Evolutionary conservation across 306 rosid species (phyloP).

Genomic region (Heteromeles arbutifolia): DNA sequence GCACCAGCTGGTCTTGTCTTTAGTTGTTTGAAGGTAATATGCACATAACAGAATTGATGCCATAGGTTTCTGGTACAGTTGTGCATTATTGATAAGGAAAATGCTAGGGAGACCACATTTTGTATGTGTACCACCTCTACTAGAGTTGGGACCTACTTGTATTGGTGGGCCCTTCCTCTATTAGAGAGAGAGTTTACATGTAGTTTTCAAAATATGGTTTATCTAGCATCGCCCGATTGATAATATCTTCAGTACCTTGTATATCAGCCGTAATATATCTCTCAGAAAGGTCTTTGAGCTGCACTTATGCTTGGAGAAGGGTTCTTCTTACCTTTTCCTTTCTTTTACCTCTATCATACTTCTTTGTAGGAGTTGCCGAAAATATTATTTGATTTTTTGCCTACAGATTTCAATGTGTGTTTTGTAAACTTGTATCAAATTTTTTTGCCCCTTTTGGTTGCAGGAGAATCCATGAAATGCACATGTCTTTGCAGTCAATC

Average conservation of each 20-base stretch:
- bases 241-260: not conserved
- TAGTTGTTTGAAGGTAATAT: constrained; percentile 91
- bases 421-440: not conserved
- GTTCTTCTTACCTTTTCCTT: not conserved
- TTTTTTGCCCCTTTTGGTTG: not conserved
- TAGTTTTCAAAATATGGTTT: not conserved
- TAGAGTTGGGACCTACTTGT: not conserved
- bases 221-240: not conserved
- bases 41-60: not conserved
- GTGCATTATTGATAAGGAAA: not conserved
- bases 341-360: not conserved
- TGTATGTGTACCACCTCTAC: not conserved
- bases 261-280: not conserved
- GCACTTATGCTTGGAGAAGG: not conserved
- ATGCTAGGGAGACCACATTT: not conserved
- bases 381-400: not conserved
- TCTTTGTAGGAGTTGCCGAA: not conserved
- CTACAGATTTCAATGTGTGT: not conserved
- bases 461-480: not conserved
- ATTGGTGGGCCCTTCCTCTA: not conserved
- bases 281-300: not conserved
- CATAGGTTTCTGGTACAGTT: not conserved
- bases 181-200: not conserved
- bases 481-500: not conserved
- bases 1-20: constrained; percentile 86